Evolutionary conservation across 225 moss, liverwort and hornwort species (phyloP).

Genomic region (Rhytidiadelphus loreus): DNA sequence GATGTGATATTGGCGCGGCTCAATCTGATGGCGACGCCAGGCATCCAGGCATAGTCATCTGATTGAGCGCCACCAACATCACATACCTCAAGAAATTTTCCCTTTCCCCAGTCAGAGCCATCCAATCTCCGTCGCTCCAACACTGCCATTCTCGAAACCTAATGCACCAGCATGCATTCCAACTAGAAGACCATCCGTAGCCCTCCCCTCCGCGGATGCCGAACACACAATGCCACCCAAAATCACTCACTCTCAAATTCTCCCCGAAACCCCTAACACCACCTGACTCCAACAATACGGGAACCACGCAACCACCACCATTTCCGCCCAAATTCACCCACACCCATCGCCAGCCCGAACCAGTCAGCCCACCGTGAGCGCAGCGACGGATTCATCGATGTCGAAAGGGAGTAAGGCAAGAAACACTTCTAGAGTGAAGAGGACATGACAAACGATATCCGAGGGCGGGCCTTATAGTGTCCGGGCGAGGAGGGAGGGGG

Average conservation of each 20-base stretch:
- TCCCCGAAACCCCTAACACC: neutral
- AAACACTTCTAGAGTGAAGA: fast-evolving
- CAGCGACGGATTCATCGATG: too few species aligned
- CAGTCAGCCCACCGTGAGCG: neutral
- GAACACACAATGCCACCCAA: neutral
- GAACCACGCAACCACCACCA: neutral
- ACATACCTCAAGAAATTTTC: conserved; percentile 36
- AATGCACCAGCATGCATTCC: neutral
- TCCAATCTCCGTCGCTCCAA: neutral
- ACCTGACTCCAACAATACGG: neutral
- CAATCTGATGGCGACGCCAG: conserved; percentile 70
- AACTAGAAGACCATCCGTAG: too few species aligned
- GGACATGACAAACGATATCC: fast-evolving
- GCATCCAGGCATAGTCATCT: conserved; percentile 48
- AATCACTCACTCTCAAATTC: neutral
- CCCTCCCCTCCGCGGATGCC: neutral
- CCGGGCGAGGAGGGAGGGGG: neutral
- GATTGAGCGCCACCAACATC: conserved; percentile 87
- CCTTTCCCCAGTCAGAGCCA: neutral
- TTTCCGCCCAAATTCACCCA: neutral
- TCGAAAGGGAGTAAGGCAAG: fast-evolving
- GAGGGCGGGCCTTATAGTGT: neutral
- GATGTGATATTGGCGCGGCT: conserved; percentile 99
- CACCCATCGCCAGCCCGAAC: too few species aligned
- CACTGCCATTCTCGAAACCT: neutral